A percentile compares a stretch with the other conserved stretches of the same genome.
phyloP scores from a whole-genome alignment of 495 filamentous ascomycete species.

The Talaromyces trachyspermus region DNA sequence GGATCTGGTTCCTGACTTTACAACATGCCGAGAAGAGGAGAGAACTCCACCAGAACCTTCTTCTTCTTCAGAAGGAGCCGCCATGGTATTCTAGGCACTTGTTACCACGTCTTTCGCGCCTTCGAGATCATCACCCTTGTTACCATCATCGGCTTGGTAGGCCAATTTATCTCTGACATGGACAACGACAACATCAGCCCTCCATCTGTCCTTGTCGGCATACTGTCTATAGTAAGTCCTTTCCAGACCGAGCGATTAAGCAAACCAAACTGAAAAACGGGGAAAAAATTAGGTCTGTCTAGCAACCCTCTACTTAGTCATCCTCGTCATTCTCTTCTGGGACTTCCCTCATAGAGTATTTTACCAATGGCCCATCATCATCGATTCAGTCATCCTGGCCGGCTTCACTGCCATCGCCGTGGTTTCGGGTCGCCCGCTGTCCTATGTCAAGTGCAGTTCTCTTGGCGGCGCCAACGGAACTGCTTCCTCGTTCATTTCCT shows the following conservation, averaged over 20 bases:
- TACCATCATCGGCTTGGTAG: constrained; percentile 69
- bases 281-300: constrained; percentile 54
- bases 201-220: constrained; percentile 67
- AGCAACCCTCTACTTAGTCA: constrained; percentile 66
- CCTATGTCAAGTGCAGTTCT: constrained; percentile 63
- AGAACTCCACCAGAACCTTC: background rate
- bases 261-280: constrained; percentile 5
- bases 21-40: constrained; percentile 33
- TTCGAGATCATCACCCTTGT: constrained; percentile 68
- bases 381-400: constrained; percentile 38
- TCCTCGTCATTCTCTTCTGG: constrained; percentile 69
- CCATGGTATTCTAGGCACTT: constrained; percentile 70
- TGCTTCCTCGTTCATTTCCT: constrained; percentile 33
- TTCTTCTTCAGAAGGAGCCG: constrained; percentile 17
- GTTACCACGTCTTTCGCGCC: constrained; percentile 65
- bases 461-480: constrained; percentile 33
- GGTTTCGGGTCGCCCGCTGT: constrained; percentile 72
- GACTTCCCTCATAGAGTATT: constrained; percentile 1
- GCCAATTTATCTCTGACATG: constrained; percentile 78
- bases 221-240: constrained; percentile 67
- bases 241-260: background rate
- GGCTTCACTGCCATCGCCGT: constrained; percentile 60
- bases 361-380: background rate
- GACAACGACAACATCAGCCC: constrained; percentile 53
- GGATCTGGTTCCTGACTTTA: too few species aligned